Percentiles rank a stretch among this genome's conserved stretches.
Conservation (phyloP, 164 flowering plant species). For the Saururus chinensis region DNA sequence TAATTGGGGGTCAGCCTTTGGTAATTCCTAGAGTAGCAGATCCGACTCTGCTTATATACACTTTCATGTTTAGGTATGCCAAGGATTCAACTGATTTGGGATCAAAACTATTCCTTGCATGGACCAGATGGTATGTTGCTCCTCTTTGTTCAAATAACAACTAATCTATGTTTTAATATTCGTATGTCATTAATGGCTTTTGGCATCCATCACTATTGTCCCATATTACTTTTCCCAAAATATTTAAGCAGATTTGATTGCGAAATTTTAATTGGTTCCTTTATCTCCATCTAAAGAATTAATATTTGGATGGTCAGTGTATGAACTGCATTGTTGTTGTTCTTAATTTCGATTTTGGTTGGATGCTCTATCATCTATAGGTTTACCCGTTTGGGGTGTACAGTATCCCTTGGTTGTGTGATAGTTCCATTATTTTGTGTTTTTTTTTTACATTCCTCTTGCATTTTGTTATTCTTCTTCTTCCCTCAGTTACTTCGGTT, state of each 20-base stretch:
- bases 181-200: no score
- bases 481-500: no score
- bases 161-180: background rate
- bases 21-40: slow-evolving; percentile 95
- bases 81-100: slow-evolving; percentile 82
- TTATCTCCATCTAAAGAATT: background rate
- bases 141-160: background rate
- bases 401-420: background rate
- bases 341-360: slow-evolving; percentile 61
- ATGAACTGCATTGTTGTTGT: slow-evolving; percentile 81
- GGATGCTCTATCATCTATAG: slow-evolving; percentile 87
- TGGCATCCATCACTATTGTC: no score
- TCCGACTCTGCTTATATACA: slow-evolving; percentile 99
- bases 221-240: no score
- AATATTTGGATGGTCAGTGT: slow-evolving; percentile 30
- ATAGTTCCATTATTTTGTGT: no score
- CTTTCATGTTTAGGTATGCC: slow-evolving; percentile 90
- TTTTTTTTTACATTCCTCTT: no score
- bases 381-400: slow-evolving; percentile 76
- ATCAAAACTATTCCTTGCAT: slow-evolving; percentile 68
- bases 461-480: no score
- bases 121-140: slow-evolving; percentile 84
- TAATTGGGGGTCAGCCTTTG: slow-evolving; percentile 94
- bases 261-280: background rate
- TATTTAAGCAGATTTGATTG: background rate